Evolutionary conservation across 2,329 filamentous ascomycete species (phyloP), one percentile per base, ranked within the genome.

Genomic region (Penicillium paneum): DNA sequence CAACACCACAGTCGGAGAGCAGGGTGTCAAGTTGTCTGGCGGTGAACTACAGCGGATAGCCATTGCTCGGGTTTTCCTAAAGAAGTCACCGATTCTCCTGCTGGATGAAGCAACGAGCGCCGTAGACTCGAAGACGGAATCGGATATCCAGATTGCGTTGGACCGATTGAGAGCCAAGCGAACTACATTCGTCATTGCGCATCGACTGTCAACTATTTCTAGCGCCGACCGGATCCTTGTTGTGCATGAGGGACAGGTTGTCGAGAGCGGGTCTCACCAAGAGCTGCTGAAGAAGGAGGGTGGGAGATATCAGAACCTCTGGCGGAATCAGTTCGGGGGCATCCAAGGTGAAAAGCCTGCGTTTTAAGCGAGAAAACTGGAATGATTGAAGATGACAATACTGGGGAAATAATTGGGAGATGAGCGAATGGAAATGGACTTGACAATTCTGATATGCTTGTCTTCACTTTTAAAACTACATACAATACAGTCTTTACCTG

Each of bases 31-130:
- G 34, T 57, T 76, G 45, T 73, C 70, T 26, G 75, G 75, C 19
- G 76, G 76, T 3, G 75, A 78, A 52, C 62, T 70, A 46, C 76
- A 78, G 55, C 70, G 75, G 8, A 67, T 78, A 29, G 73, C 75
- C 1, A 75, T 78, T 50, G 76, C 76, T 7, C 59, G 75, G 12
- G 74, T 74, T 3, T 60, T 78, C 19, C 63, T 78, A 12, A 70
- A 73, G 10, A 66, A 73, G n/a, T 69, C 73, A 0, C 65, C 65
- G 5, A 65, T 76, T 29, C 60, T 78, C 2, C 52, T 78, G 5
- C 65, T 78, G 2, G 76, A 78, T 49, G 76, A 78, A 60, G 76
- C 76, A 1, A 78, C 76, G 3, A 71, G 67, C 17, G 72, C 71
- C 3, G 60, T 76, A 8, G 73, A 77, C 58, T 71, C 72, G 1